Evolutionary conservation across 164 flowering plant genomes (phyloP), one percentile per base, ranked within the genome.

Genomic region (Liquidambar formosana): DNA sequence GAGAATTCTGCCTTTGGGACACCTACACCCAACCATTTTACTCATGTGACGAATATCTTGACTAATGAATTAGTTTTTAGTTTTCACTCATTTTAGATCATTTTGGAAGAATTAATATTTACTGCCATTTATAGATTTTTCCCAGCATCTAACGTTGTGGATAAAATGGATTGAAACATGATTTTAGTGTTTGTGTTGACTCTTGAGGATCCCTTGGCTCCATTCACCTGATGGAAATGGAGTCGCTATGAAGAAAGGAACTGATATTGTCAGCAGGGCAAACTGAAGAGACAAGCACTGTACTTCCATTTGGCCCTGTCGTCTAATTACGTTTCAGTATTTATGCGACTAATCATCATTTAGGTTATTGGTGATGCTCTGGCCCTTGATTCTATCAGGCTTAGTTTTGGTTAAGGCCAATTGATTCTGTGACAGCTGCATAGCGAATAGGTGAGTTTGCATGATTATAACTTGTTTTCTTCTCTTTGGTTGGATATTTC

Each of bases 261-360:
- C 14, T 57, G 61, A 26, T 57, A 12, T 26, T 33, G 22, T 59
- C 63, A 18, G 38, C 61, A 57, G 46, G 63, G 22, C 63, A 59
- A 59, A 26, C 43, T 59, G 63, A 28, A 28, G 62, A 18, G 44
- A 18, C 19, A n/a, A n/a, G 45, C 62, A 28, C 62, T 59, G 21
- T 59, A 44, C 62, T 59, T 38, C 10, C 41, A 59, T 59, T 59
- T 59, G 19, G 62, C 62, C 43, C 61, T 59, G 62, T 28, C 22
- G 21, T 59, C 62, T 59, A 8, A 21, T 59, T 59, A 33, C 44
- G 38, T 59, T 59, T n/a, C 44, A 27, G 21, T 59, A 33, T 27
- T 59, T 59, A 59, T 33, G 41, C 28, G 62, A 8, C 19, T 33
- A 59, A 33, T 16, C 44, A 14, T 8, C n/a, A 9, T 57, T 28